phyloP scores from a whole-genome alignment of 768 basidiomycete genomes.

The Lactarius hengduanensis region DNA sequence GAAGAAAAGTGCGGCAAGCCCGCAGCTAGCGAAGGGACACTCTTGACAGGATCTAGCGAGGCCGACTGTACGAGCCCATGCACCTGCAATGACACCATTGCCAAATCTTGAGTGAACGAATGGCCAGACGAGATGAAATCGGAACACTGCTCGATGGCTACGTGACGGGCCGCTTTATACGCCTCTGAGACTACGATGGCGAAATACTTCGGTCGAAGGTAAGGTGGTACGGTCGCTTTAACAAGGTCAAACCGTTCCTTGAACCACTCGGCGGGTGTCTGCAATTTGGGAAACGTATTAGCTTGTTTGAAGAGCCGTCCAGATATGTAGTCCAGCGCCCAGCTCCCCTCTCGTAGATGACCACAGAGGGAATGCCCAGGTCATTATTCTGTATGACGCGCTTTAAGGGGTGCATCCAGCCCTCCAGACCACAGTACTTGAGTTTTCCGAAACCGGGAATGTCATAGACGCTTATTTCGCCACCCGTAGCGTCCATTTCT shows the following conservation, averaged over 20 bases:
- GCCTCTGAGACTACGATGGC: slow-evolving; percentile 87
- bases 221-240: slow-evolving; percentile 69
- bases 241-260: slow-evolving; percentile 84
- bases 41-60: slow-evolving; percentile 70
- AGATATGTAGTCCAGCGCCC: slow-evolving; percentile 90
- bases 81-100: slow-evolving; percentile 85
- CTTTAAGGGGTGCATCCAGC: slow-evolving; percentile 91
- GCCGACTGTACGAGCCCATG: slow-evolving; percentile 88
- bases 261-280: slow-evolving; percentile 77
- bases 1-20: slow-evolving; percentile 92
- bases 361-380: slow-evolving; percentile 85
- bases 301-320: slow-evolving; percentile 68
- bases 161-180: slow-evolving; percentile 85
- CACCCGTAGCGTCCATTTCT: slow-evolving; percentile 84
- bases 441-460: slow-evolving; percentile 72
- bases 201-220: slow-evolving; percentile 95
- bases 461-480: slow-evolving; percentile 79
- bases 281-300: slow-evolving; percentile 56
- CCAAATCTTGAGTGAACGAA: slow-evolving; percentile 86
- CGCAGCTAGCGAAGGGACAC: slow-evolving; percentile 84
- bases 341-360: slow-evolving; percentile 82
- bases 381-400: slow-evolving; percentile 89
- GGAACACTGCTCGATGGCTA: slow-evolving; percentile 83
- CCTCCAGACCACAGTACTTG: slow-evolving; percentile 92
- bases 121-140: slow-evolving; percentile 85